These are phyloP conservation scores for Peronospora belbahrii DNA, from an alignment of 352 stramenopile species.

Conservation along the genomic window DNA sequence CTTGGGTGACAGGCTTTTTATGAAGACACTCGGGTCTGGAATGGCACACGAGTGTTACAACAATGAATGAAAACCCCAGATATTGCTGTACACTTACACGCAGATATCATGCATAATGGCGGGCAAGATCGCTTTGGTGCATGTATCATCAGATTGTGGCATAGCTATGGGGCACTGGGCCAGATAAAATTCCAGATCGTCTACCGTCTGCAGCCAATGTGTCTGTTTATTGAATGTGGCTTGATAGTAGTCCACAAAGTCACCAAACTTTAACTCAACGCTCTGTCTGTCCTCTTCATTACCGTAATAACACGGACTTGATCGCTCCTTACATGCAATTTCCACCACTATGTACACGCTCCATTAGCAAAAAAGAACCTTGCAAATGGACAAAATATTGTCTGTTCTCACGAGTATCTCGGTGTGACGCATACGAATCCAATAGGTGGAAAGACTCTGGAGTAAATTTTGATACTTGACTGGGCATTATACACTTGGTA, in stretches of 20 bases:
- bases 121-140: slow-evolving; percentile 33
- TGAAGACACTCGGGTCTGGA: slow-evolving; percentile 38
- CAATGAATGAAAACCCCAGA: neutral
- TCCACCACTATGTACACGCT: slow-evolving; percentile 46
- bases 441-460: slow-evolving; percentile 26
- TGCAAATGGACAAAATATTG: neutral
- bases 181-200: slow-evolving; percentile 77
- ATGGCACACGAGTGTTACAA: slow-evolving; percentile 3
- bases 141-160: slow-evolving; percentile 38
- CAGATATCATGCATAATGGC: slow-evolving; percentile 47
- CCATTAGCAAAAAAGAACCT: slow-evolving; percentile 1
- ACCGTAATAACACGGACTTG: slow-evolving; percentile 44
- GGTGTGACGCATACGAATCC: slow-evolving; percentile 25
- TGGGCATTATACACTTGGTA: slow-evolving; percentile 26
- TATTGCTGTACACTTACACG: slow-evolving; percentile 33
- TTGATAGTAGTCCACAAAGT: slow-evolving; percentile 72
- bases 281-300: slow-evolving; percentile 53
- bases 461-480: slow-evolving; percentile 18
- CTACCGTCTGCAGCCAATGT: slow-evolving; percentile 67
- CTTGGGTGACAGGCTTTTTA: slow-evolving; percentile 42
- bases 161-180: slow-evolving; percentile 74
- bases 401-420: slow-evolving; percentile 28
- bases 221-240: slow-evolving; percentile 25
- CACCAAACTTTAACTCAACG: slow-evolving; percentile 72
- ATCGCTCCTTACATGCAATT: slow-evolving; percentile 56